A percentile compares a stretch with the other conserved stretches of the same genome.
These are phyloP conservation scores for Hansenula lynferdii DNA, from an alignment of 1,139 yeast genomes.

Conservation along the genomic window DNA sequence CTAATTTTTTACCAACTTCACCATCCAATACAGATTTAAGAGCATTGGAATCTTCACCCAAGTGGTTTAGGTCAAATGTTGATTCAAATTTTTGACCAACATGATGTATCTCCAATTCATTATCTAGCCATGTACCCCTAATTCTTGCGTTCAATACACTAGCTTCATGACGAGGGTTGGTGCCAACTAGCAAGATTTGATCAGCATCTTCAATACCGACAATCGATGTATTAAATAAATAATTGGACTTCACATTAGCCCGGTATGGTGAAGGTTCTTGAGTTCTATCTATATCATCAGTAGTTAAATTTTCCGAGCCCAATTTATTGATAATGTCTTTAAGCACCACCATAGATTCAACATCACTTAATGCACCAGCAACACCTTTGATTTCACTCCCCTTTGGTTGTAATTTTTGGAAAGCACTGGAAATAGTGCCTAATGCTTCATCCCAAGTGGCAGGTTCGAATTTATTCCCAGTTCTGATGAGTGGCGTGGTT, in stretches of 20 bases:
- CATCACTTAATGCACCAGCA: constrained; percentile 80
- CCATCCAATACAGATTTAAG: constrained; percentile 62
- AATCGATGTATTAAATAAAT: constrained; percentile 74
- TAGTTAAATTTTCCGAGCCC: constrained; percentile 77
- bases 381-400: constrained; percentile 76
- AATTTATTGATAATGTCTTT: constrained; percentile 75
- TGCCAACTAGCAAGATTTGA: constrained; percentile 72
- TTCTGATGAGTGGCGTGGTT: constrained; percentile 74
- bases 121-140: constrained; percentile 77
- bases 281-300: constrained; percentile 47
- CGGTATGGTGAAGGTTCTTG: constrained; percentile 62
- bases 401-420: constrained; percentile 50
- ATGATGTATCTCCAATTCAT: constrained; percentile 59
- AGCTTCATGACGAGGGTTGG: constrained; percentile 90
- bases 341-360: constrained; percentile 76
- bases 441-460: constrained; percentile 91
- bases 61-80: constrained; percentile 61
- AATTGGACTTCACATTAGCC: constrained; percentile 73
- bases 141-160: constrained; percentile 84
- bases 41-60: constrained; percentile 59
- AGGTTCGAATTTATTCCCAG: constrained; percentile 64
- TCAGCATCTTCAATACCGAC: constrained; percentile 83
- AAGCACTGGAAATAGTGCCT: constrained; percentile 63
- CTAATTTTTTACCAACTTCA: constrained; percentile 63
- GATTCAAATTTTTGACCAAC: constrained; percentile 78